Conservation (phyloP, 345 rosid species). For the Xanthoceras sorbifolium region DNA sequence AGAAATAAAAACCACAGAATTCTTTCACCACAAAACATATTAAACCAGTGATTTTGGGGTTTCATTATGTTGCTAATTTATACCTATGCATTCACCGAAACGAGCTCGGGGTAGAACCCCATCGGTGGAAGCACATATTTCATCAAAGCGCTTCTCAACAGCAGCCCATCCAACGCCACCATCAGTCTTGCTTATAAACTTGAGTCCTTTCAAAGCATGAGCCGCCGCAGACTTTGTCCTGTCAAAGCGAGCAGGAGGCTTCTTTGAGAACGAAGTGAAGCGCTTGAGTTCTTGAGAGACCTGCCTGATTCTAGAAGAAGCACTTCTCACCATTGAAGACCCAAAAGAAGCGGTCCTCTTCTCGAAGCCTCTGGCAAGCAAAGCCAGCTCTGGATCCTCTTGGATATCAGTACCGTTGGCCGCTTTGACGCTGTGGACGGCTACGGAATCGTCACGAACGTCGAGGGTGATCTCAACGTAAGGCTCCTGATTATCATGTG, state of each 20-base stretch:
- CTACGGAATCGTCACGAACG: conserved; percentile 40
- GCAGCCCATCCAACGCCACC: conserved; percentile 72
- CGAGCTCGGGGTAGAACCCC: conserved; percentile 47
- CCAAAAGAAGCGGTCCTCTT: conserved; percentile 41
- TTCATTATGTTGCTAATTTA: background rate
- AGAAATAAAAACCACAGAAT: background rate
- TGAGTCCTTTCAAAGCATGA: conserved; percentile 68
- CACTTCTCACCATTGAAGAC: conserved; percentile 41
- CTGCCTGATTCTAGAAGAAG: conserved; percentile 54
- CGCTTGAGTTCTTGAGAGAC: conserved; percentile 67
- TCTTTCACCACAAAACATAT: background rate
- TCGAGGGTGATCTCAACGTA: conserved; percentile 48
- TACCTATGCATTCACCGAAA: conserved; percentile 77
- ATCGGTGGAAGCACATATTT: conserved; percentile 50
- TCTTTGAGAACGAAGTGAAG: conserved; percentile 51
- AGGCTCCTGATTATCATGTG: conserved; percentile 25
- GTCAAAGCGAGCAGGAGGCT: conserved; percentile 51
- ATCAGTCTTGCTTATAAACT: conserved; percentile 71
- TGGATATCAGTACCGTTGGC: conserved; percentile 35
- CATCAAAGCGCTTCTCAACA: conserved; percentile 65
- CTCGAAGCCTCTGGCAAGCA: conserved; percentile 51
- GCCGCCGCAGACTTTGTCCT: conserved; percentile 66
- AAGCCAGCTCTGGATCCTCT: conserved; percentile 42
- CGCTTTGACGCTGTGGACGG: conserved; percentile 37
- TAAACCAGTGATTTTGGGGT: background rate